Evolutionary conservation across 495 filamentous ascomycete genomes (phyloP), one percentile per base, ranked within the genome.

Genomic region (Sphaerosporella brunnea): DNA sequence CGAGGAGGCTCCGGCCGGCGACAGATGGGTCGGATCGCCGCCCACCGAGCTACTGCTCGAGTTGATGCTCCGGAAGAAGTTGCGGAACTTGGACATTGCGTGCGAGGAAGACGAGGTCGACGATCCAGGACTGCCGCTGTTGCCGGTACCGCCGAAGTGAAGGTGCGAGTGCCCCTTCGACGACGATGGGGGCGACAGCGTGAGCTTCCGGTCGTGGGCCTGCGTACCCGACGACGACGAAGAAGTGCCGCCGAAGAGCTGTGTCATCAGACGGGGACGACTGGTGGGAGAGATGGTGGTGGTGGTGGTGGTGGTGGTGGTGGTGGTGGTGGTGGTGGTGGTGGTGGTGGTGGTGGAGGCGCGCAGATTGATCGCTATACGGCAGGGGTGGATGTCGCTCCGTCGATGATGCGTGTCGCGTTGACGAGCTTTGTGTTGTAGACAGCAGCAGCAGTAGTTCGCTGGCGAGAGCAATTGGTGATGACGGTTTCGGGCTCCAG

Each of bases 11-110:
- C 63, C 34, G 52, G 51, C 60, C 65, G 65, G 54, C 52, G 61
- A 53, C 51, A 57, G 59, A 63, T 59, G 50, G 63, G 64, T 45
- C 64, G 68, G 50, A 56, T 66, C 56, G 64, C 66, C 53, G 65
- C 64, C 49, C 26, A 57, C 61, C 24, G 65, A 64, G 53, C 72
- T 74, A 62, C 65, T 76, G 53, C 68, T 65, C 30, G 71, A 69
- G 56, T 69, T 82, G 64, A 82, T 94, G 68, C 95, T 93, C 58
- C 90, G 84, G 70, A 97, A 97, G 70, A 96, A 96, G 63, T 88
- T 93, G 73, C 81, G 92, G 64, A 97, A 75, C 63, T 80, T 86
- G 61, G 87, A 37, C 9, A n/a, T 13, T 10, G 26, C 81, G 26
- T 67, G 53, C 60, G 67, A 50, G 5, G 55, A 51, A 5, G 55